A percentile compares a stretch with the other conserved stretches of the same genome.
phyloP scores from a whole-genome alignment of 192 early-diverging fungal genomes.

The Rhizophagus clarus region DNA sequence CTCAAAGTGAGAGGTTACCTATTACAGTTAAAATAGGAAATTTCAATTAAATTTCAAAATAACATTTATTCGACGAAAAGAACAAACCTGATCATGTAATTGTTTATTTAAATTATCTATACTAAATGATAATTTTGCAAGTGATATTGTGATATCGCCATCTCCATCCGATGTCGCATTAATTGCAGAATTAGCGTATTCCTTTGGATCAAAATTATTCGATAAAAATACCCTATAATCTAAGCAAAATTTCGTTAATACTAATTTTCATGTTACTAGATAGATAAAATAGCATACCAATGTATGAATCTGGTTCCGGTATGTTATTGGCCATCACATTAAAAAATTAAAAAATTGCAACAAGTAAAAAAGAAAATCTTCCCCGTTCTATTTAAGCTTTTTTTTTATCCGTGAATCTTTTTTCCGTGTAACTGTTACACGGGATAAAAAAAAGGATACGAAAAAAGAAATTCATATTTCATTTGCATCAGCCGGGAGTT shows the following conservation, averaged over 20 bases:
- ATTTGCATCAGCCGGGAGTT: conserved; percentile 44
- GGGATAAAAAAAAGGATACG: background rate
- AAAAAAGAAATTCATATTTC: background rate
- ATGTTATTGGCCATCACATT: background rate
- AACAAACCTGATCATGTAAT: conserved; percentile 66
- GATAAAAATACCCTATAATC: conserved; percentile 68
- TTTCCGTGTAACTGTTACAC: background rate
- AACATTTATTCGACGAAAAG: background rate
- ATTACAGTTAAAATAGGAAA: conserved; percentile 14
- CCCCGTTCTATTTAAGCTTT: too few relatives aligned
- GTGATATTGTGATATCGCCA: conserved; percentile 64
- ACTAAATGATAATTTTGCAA: conserved; percentile 67
- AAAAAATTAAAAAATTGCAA: background rate
- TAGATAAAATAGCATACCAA: background rate
- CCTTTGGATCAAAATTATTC: conserved; percentile 67
- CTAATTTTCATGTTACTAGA: background rate
- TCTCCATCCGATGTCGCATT: conserved; percentile 59
- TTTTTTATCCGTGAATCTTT: too few relatives aligned
- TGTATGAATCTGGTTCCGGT: conserved; percentile 36
- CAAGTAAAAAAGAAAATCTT: too few relatives aligned
- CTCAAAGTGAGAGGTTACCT: conserved; percentile 72
- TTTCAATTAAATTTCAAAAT: background rate
- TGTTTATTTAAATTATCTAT: conserved; percentile 77
- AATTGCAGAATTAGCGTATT: conserved; percentile 68
- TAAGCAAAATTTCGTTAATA: conserved; percentile 29